Evolutionary conservation across 1,284 basidiomycete species (phyloP).

Genomic region (Porogramme epimiltina): DNA sequence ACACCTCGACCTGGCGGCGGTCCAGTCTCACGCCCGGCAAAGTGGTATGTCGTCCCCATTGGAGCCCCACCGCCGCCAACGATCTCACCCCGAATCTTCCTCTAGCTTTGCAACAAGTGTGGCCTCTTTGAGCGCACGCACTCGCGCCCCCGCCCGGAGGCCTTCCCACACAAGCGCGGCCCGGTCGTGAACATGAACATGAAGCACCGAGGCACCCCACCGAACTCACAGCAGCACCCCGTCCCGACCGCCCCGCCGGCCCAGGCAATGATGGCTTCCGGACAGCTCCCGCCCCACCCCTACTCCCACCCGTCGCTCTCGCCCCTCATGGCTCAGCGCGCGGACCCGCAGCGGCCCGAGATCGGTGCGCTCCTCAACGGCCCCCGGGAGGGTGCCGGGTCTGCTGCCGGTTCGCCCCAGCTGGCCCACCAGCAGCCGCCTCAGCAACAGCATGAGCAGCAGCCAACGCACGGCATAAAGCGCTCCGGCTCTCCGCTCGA

Average conservation of each 20-base stretch:
- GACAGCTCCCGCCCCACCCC: conserved; percentile 41
- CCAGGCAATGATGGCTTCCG: conserved; percentile 20
- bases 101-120: conserved; percentile 84
- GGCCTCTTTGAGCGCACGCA: conserved; percentile 83
- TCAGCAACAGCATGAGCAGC: no score
- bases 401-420: conserved; percentile 12
- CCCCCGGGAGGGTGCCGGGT: conserved; percentile 14
- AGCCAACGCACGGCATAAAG: conserved; percentile 14
- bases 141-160: conserved; percentile 69
- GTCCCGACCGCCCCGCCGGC: conserved; percentile 2
- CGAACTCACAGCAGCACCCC: conserved; percentile 34
- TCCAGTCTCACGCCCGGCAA: conserved; percentile 78
- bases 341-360: conserved; percentile 24
- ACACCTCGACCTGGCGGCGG: conserved; percentile 79
- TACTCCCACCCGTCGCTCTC: conserved; percentile 52
- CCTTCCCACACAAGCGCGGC: conserved; percentile 79
- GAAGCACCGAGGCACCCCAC: conserved; percentile 33
- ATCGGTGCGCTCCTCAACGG: conserved; percentile 32
- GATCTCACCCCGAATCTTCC: neutral
- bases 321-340: conserved; percentile 36
- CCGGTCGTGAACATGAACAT: conserved; percentile 49
- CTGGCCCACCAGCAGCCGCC: conserved; percentile 11
- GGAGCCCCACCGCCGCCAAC: neutral
- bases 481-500: conserved; percentile 18
- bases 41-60: conserved; percentile 66